Base-by-base conservation (phyloP, 2,329 filamentous ascomycete genomes). In the Fusarium goolgardi region DNA sequence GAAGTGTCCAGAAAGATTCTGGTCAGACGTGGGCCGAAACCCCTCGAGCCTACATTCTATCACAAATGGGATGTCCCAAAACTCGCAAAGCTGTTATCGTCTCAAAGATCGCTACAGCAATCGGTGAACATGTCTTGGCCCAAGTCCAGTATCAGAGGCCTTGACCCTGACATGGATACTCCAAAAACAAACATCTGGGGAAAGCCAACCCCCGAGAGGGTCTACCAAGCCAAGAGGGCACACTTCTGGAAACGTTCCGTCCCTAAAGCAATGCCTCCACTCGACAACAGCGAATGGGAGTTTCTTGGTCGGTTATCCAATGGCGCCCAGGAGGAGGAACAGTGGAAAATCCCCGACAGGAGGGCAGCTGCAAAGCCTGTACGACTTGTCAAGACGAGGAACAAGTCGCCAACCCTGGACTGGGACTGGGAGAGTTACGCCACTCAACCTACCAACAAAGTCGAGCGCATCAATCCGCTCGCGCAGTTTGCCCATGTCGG, bases 271-370 rank as follows among this genome's bases (percentile, higher is more conserved):
- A 77, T 86, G 69, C 85, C 86, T n/a, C 88, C 88, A 0, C 59
- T 90, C 18, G 80, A 81, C 9, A 77, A 74, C 29, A 77, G 79
- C 20, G 86, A 90, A 71, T 90, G 86, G 86, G 80, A 88, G 16
- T 72, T 82, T 16, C 75, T 90, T n/a, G 76, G 76, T n/a, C 75
- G 76, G 25, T 69, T 90, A 35, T 80, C 80, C 5, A 65, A 71
- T 10, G 86, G 83, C 2, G 76, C 76, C 27, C 80, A 80, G 12
- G 73, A 73, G 4, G 70, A 72, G 21, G 61, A 65, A 5, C 75
- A 80, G 32, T 83, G 81, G 77, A 70, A 59, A 20, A 67, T 83
- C 2, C 82, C 83, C 16, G 23, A 66, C 21, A 70, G 77, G 46
- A 72, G 77, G n/a, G 56, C 63, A 21, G 53, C 65, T 45, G 73